Conservation (phyloP, 805 yeast species). For the Nakazawaea holstii region DNA sequence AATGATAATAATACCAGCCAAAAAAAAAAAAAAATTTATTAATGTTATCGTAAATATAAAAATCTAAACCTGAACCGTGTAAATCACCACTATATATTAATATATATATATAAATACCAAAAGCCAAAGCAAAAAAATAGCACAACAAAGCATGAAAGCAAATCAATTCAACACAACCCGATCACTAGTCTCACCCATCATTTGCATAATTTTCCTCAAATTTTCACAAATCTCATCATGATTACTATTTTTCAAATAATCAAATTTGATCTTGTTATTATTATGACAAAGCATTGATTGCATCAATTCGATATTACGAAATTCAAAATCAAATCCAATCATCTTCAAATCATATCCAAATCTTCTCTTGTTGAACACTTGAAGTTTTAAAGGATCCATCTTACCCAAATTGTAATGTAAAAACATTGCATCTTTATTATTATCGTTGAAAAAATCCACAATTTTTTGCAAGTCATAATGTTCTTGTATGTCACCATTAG, state of each 20-base stretch:
- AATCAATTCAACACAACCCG: slow-evolving; percentile 1
- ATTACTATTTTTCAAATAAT: not conserved
- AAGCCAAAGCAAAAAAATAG: not conserved
- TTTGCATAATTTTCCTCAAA: not conserved
- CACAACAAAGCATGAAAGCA: not conserved
- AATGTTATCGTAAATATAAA: no score
- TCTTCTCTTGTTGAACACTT: slow-evolving; percentile 1
- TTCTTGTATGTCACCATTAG: no score
- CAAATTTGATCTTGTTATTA: not conserved
- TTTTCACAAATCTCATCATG: slow-evolving; percentile 3
- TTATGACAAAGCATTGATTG: not conserved
- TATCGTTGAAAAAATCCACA: slow-evolving; percentile 21
- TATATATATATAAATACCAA: no score
- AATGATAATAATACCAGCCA: no score
- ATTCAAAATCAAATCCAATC: slow-evolving; percentile 10
- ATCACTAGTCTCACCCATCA: slow-evolving; percentile 5
- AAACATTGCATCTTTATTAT: slow-evolving; percentile 23
- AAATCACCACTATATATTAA: no score
- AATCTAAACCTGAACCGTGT: no score
- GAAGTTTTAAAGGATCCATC: slow-evolving; percentile 35
- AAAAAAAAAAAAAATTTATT: no score
- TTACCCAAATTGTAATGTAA: slow-evolving; percentile 53
- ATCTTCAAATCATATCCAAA: slow-evolving; percentile 8
- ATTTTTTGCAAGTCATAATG: slow-evolving; percentile 18
- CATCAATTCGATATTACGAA: slow-evolving; percentile 9